phyloP scores from a whole-genome alignment of 306 rosid species.

The Dryas alaskensis region DNA sequence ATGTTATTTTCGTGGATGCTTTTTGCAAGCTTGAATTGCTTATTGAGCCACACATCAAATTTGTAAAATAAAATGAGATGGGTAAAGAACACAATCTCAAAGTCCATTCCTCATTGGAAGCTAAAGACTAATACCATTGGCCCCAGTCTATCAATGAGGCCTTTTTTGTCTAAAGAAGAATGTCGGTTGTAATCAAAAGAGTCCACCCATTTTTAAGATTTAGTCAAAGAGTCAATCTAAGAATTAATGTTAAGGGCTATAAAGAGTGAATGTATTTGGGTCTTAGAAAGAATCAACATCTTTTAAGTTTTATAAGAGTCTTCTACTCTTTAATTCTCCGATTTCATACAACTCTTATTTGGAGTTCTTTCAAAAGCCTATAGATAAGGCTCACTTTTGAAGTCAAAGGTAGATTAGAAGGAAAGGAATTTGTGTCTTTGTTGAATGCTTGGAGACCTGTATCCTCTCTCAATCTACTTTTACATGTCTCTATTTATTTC shows the following conservation, averaged over 20 bases:
- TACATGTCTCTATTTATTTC: neutral
- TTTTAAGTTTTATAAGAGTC: no score
- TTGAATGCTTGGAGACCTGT: no score
- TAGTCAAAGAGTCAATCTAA: neutral
- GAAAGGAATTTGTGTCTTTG: no score
- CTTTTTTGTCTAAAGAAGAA: no score
- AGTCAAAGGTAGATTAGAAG: neutral
- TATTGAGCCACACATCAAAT: neutral
- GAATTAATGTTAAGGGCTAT: neutral
- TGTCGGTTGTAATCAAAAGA: neutral
- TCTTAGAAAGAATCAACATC: neutral
- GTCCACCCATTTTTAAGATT: neutral
- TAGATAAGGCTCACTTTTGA: neutral
- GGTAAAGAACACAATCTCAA: neutral
- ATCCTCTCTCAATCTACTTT: no score
- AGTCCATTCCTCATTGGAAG: neutral
- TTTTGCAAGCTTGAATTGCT: neutral
- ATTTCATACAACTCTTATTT: neutral
- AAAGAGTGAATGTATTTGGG: neutral
- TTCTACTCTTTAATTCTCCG: no score
- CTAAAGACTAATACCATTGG: no score
- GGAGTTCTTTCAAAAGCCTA: neutral
- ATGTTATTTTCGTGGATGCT: neutral
- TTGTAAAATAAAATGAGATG: neutral
- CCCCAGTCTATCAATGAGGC: no score